Evolutionary conservation across 2,329 filamentous ascomycete species (phyloP).

Genomic region (Aspergillus neoniger): DNA sequence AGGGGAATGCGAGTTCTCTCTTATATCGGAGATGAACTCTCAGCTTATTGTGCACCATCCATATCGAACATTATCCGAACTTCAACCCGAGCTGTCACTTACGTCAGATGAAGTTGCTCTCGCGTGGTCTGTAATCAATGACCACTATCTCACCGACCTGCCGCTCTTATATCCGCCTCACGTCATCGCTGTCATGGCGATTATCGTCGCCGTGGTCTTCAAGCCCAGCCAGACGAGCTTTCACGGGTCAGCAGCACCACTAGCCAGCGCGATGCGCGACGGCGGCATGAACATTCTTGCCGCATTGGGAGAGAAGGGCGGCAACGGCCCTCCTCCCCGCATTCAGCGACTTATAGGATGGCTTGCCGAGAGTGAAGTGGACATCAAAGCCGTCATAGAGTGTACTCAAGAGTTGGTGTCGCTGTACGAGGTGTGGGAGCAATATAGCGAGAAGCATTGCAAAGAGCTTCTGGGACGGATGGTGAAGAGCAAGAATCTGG

Average conservation of each 20-base stretch:
- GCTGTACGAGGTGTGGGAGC: constrained; percentile 76
- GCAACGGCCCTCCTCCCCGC: constrained; percentile 33
- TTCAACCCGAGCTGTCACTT: constrained; percentile 70
- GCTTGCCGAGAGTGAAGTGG: constrained; percentile 82
- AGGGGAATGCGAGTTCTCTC: constrained; percentile 89
- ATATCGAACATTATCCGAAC: constrained; percentile 74
- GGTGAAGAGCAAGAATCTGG: constrained; percentile 61
- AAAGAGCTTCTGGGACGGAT: constrained; percentile 65
- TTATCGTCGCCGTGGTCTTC: constrained; percentile 80
- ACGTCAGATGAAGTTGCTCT: constrained; percentile 76
- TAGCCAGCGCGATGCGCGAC: constrained; percentile 40
- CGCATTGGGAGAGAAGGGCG: constrained; percentile 35
- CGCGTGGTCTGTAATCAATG: constrained; percentile 83
- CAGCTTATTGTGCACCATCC: constrained; percentile 90
- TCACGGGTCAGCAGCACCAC: constrained; percentile 34
- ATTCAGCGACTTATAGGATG: constrained; percentile 73
- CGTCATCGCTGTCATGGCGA: constrained; percentile 80
- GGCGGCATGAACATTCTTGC: constrained; percentile 39
- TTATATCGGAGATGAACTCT: constrained; percentile 88
- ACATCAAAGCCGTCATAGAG: constrained; percentile 82
- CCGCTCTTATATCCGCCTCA: constrained; percentile 84
- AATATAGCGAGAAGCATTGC: constrained; percentile 64
- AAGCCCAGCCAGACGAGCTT: constrained; percentile 59
- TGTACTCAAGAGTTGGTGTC: constrained; percentile 90
- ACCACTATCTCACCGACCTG: constrained; percentile 90